Evolutionary conservation across 75 land plant species (phyloP), one percentile per base, ranked within the genome.

Genomic region (Ceratopteris richardii): DNA sequence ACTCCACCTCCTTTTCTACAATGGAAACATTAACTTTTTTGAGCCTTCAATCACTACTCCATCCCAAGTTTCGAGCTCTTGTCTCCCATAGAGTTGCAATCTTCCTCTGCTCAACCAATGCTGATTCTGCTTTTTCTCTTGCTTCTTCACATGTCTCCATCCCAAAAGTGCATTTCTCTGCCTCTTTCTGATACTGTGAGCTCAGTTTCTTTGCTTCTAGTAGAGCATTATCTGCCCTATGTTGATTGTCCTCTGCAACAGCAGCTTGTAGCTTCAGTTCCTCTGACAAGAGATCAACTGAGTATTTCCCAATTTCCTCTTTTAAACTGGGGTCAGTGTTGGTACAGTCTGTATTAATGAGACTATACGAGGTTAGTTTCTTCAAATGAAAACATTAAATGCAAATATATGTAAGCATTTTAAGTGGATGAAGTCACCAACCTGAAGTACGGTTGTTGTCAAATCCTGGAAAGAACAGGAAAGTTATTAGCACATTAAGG

Each of bases 71-170:
- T 10, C 66, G 36, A 22, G 70, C 70, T 20, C 70, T 30, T 5
- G 31, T 42, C 44, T 60, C 64, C 70, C 70, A 68, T 24, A 68
- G 25, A 13, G 23, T 41, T 20, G 70, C 24, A 3, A 20, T 31
- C 26, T 68, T 68, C 41, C 33, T 60, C 56, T 58, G 41, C 23
- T 9, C 56, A 14, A 20, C 29, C 23, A 68, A 56, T 31, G 54
- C 70, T 60, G 55, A 64, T 46, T 68, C 70, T 1, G 70, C 70
- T 29, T 27, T 60, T 33, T 68, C 70, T 21, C 70, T 63, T 7
- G 70, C 70, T 11, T 61, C 70, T 48, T 68, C 70, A 60, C 70
- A 57, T 33, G 70, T 68, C 29, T 68, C 70, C 63, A 66, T 66
- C 6, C 69, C 69, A 11, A 41, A 41, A 33, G 52, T 68, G 56